These are phyloP conservation scores for Trifolium subterraneum DNA, from an alignment of 306 rosid genomes.

Conservation along the genomic window DNA sequence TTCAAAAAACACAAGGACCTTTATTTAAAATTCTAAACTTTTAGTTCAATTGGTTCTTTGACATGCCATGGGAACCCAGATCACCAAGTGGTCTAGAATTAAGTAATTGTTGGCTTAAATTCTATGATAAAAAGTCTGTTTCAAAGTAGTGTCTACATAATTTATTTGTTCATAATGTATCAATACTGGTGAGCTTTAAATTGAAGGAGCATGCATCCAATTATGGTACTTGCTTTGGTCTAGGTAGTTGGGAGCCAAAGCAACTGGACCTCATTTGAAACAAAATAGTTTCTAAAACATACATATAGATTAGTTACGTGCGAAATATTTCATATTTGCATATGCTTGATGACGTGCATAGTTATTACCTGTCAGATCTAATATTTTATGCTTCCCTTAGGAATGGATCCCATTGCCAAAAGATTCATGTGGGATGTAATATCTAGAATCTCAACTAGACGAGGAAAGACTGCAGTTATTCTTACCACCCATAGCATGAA, in stretches of 20 bases:
- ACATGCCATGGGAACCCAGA: slow-evolving; percentile 27
- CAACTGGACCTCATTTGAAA: slow-evolving; percentile 14
- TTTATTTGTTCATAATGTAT: slow-evolving; percentile 16
- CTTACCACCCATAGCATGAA: slow-evolving; percentile 97
- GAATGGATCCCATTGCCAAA: slow-evolving; percentile 98
- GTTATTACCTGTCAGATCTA: slow-evolving; percentile 10
- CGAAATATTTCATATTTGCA: slow-evolving; percentile 32
- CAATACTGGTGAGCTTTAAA: slow-evolving; percentile 24
- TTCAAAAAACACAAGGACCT: not conserved
- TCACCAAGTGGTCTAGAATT: slow-evolving; percentile 36
- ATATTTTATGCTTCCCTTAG: slow-evolving; percentile 48
- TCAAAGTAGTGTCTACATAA: slow-evolving; percentile 26
- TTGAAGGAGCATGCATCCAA: slow-evolving; percentile 21
- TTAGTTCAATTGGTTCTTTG: slow-evolving; percentile 30
- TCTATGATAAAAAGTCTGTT: slow-evolving; percentile 23
- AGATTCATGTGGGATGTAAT: slow-evolving; percentile 99
- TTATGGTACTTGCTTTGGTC: slow-evolving; percentile 20
- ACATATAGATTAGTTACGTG: slow-evolving; percentile 21
- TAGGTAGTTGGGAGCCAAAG: slow-evolving; percentile 15
- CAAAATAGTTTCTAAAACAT: slow-evolving; percentile 20
- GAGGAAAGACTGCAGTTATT: slow-evolving; percentile 95
- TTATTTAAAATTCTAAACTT: slow-evolving; percentile 16
- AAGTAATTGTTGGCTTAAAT: slow-evolving; percentile 21
- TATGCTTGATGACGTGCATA: slow-evolving; percentile 38
- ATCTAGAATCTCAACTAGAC: slow-evolving; percentile 88